Evolutionary conservation across 1,284 basidiomycete species (phyloP), one percentile per base, ranked within the genome.

Genomic region (Irpex sp.): DNA sequence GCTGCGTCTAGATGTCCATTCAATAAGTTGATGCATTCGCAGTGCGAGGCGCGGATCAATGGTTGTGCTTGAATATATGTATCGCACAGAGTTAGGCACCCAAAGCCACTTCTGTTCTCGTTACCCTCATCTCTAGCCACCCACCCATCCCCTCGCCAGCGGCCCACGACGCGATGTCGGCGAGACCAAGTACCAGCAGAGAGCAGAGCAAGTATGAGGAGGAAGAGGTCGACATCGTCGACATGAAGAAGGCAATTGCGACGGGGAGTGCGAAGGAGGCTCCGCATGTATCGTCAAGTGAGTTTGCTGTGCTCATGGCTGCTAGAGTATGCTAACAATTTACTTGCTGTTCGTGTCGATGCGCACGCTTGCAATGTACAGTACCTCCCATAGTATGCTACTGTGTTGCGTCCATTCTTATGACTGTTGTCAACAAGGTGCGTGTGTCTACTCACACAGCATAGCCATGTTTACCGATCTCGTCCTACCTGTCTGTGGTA

Each of bases 371-470:
- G n/a, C 5, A n/a, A 26, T 31, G 15, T 64, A n/a, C 75, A 85
- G 88, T 89, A 40, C 81, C 91, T 7, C 89, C 96, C 37, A 92
- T 98, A 67, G 67, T 92, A 64, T 93, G 91, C 72, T 99, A 99
- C 77, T 99, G 97, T 74, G 70, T 91, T 34, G 94, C 97, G 2
- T 96, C 94, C 49, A 98, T 99, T 71, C 81, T 96, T 62, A 99
- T 99, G 97, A 99, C 97, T 0, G 86, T 99, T 57, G 88, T 98
- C 66, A 98, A 98, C 83, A 98, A 99, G 84, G 95, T 94, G 66
- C 55, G 82, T 38, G 19, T 31, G n/a, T 31, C 38, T 54, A 31
- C 57, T 15, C 15, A n/a, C 56, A 52, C 21, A 34, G 15, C 19
- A 74, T 4, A 26, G 44, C 58, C 17, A 21, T 6, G 44, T 58